Conservation (phyloP, 345 rosid genomes). For the Luvunga scandens region DNA sequence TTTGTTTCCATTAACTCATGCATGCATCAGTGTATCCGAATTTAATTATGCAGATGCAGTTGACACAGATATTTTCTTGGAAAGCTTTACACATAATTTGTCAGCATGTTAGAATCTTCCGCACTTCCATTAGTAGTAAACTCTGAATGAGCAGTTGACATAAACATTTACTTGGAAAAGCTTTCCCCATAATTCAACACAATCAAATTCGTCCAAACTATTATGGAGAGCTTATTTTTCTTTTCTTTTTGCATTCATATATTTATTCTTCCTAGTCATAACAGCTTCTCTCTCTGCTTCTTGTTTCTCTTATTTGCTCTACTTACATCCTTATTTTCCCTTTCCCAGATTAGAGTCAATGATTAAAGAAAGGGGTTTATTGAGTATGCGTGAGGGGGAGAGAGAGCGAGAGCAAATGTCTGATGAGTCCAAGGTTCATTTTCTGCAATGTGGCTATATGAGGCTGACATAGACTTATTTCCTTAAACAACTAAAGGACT, state of each 20-base stretch:
- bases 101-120: background rate
- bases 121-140: background rate
- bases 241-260: background rate
- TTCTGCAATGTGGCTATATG: background rate
- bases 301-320: background rate
- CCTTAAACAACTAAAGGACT: background rate
- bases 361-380: background rate
- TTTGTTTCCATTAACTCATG: background rate
- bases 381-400: background rate
- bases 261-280: background rate
- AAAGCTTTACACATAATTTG: background rate
- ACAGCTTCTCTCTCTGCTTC: background rate
- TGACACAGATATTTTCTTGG: background rate
- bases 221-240: background rate
- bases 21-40: background rate
- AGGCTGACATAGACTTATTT: background rate
- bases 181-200: background rate
- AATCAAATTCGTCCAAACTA: background rate
- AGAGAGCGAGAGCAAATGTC: background rate
- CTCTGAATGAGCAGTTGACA: background rate
- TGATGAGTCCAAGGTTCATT: background rate
- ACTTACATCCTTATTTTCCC: background rate
- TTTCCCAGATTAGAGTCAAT: background rate
- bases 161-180: background rate
- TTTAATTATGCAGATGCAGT: background rate